Base-by-base conservation (phyloP, 345 rosid species). In the Turnera subulata region DNA sequence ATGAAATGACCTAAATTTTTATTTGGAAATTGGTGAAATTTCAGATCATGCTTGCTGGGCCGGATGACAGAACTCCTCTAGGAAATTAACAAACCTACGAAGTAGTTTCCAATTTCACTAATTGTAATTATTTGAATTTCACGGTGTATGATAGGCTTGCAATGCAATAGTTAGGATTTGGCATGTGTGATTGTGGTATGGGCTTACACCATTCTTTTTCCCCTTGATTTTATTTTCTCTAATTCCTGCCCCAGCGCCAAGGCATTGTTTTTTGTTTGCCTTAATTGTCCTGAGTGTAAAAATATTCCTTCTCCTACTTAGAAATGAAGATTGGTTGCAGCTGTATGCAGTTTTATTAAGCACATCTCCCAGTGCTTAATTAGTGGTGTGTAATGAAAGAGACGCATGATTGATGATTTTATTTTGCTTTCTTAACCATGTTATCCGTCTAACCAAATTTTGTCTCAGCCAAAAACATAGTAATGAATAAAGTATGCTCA, bases 31-130 rank as follows among this genome's bases (percentile, higher is more conserved):
- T 46, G 29, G 65, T 58, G 32, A 59, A 63, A 63, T 74, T 55
- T 46, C 77, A 85, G 88, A 82, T 82, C 40, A 70, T 57, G 60
- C 86, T 85, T 5, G 78, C 74, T 0, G 92, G 88, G 14, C 92
- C 92, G 1, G 88, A 82, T 26, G 84, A 78, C 59, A 70, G 81
- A 77, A 54, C 77, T 24, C 68, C 75, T 26, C 40, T 71, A 55
- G 71, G 69, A 55, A 66, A 59, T 37, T 74, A 58, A 73, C 16
- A 17, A 59, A 50, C 55, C 46, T 19, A 29, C 35, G 38, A 37
- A 11, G 8, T 15, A 20, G 53, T 4, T 8, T 68, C 44, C 46
- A 18, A 50, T 59, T 62, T 37, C 35, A 45, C 48, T 51, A 71
- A 57, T 55, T 77, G 82, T 81, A 79, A 84, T 76, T 80, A 70